Conservation (phyloP, 2,329 filamentous ascomycete genomes). For the Calonectria leucothoes region DNA sequence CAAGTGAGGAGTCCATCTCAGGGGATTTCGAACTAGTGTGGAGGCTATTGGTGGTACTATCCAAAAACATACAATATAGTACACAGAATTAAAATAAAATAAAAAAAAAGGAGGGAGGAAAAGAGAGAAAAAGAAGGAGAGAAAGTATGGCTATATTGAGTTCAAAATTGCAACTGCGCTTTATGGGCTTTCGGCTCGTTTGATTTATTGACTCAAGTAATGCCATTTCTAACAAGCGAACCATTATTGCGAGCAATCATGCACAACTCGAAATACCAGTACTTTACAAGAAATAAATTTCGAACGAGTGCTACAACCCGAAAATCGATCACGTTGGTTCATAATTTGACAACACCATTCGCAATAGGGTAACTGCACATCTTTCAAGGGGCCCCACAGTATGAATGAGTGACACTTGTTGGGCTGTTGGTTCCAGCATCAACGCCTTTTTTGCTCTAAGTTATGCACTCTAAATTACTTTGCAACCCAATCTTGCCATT, state of each 20-base stretch:
- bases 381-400: background rate
- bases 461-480: background rate
- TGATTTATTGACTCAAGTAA: no score
- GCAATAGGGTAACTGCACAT: background rate
- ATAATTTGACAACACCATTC: background rate
- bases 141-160: no score
- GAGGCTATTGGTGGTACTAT: no score
- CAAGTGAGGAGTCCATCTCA: background rate
- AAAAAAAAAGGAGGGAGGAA: no score
- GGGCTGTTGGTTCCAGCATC: background rate
- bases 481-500: slow-evolving; percentile 44
- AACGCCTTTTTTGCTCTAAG: background rate
- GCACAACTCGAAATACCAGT: background rate
- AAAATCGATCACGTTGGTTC: background rate
- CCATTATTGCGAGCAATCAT: background rate
- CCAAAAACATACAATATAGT: no score
- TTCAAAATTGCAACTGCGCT: no score
- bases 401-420: background rate
- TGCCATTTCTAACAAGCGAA: background rate
- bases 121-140: no score
- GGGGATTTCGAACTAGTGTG: no score
- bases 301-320: background rate
- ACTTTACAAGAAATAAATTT: no score
- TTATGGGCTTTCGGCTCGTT: no score
- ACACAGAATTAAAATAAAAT: background rate